Evolutionary conservation across 2,329 filamentous ascomycete genomes (phyloP).

Genomic region (Sarocladiaceae sp.): DNA sequence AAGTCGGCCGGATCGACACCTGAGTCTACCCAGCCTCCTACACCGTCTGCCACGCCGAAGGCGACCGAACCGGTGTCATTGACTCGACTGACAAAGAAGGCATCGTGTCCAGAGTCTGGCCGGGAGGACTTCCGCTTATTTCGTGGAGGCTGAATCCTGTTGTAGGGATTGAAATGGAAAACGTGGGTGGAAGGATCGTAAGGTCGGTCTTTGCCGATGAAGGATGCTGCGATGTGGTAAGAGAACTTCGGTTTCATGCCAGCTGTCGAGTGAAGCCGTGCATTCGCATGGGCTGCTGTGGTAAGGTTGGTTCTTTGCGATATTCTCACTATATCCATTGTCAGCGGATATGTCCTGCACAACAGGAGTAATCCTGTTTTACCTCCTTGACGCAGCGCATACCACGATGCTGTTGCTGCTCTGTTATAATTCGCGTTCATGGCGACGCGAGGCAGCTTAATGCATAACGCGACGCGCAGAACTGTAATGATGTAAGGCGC

Average conservation of each 20-base stretch:
- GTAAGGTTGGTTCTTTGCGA: background rate
- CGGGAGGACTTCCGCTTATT: slow-evolving; percentile 37
- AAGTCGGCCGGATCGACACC: slow-evolving; percentile 94
- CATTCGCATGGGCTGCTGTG: background rate
- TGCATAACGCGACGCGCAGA: slow-evolving; percentile 4
- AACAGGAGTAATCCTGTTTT: background rate
- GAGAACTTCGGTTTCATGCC: slow-evolving; percentile 41
- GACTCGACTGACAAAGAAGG: slow-evolving; percentile 87
- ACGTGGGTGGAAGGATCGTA: slow-evolving; percentile 67
- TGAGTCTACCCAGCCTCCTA: slow-evolving; percentile 91
- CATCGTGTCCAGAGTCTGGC: slow-evolving; percentile 85
- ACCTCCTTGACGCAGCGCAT: background rate
- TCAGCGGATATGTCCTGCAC: background rate
- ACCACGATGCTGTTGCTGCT: background rate
- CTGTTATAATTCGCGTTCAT: slow-evolving; percentile 1
- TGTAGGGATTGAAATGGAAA: slow-evolving; percentile 67
- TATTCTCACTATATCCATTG: background rate
- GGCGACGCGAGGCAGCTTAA: background rate
- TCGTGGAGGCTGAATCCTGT: slow-evolving; percentile 46
- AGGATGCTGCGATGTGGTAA: slow-evolving; percentile 71
- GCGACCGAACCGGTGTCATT: slow-evolving; percentile 69
- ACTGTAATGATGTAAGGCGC: slow-evolving; percentile 3
- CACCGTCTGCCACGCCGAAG: slow-evolving; percentile 88
- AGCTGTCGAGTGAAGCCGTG: slow-evolving; percentile 14
- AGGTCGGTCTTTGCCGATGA: slow-evolving; percentile 65